These are phyloP conservation scores for Penicillium steckii DNA, from an alignment of 495 filamentous ascomycete species.

Conservation along the genomic window DNA sequence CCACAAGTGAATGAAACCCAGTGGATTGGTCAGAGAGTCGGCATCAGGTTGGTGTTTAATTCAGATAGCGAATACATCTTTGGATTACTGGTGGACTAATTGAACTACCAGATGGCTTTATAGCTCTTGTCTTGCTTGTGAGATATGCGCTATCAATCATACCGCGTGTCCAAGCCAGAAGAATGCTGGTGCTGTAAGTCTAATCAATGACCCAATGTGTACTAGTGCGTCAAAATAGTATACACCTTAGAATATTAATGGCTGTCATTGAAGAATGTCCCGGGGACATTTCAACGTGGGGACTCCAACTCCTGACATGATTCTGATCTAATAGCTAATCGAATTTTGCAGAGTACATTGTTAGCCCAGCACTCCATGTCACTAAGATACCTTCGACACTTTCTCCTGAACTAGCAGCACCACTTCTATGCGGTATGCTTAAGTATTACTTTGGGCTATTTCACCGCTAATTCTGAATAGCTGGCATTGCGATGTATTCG, in stretches of 20 bases:
- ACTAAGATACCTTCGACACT: slow-evolving; percentile 37
- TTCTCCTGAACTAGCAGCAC: slow-evolving; percentile 34
- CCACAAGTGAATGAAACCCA: slow-evolving; percentile 22
- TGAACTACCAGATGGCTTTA: slow-evolving; percentile 37
- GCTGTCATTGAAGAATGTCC: slow-evolving; percentile 32
- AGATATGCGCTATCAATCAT: slow-evolving; percentile 47
- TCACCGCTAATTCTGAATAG: slow-evolving; percentile 9
- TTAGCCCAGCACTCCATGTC: slow-evolving; percentile 41
- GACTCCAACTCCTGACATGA: neutral
- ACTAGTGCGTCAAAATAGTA: too few species aligned
- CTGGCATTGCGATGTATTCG: slow-evolving; percentile 49
- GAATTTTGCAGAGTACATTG: slow-evolving; percentile 32
- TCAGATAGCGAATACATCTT: neutral
- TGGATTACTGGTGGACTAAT: too few species aligned
- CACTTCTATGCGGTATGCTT: slow-evolving; percentile 40
- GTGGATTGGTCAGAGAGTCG: slow-evolving; percentile 39
- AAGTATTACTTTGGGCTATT: neutral
- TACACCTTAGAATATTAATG: too few species aligned
- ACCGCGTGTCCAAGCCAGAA: slow-evolving; percentile 44
- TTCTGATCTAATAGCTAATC: neutral
- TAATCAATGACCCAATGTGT: neutral
- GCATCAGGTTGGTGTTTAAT: slow-evolving; percentile 32
- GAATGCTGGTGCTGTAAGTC: slow-evolving; percentile 44
- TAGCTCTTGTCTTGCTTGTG: slow-evolving; percentile 42
- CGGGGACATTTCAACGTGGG: slow-evolving; percentile 45